phyloP scores from a whole-genome alignment of 2,329 filamentous ascomycete genomes.

The Apiospora malaysiana region DNA sequence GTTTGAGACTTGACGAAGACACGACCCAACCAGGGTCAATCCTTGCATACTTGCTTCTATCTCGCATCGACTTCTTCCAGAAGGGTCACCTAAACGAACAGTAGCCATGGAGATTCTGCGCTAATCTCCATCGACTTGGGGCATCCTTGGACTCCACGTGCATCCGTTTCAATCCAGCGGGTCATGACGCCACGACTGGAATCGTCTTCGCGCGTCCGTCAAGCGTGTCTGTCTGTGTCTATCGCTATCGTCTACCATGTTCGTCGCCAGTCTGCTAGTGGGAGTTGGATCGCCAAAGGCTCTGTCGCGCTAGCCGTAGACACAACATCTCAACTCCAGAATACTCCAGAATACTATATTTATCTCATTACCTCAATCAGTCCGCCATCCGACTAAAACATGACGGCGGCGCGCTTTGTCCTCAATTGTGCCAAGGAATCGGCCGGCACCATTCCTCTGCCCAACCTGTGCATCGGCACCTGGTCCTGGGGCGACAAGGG shows the following conservation, averaged over 20 bases:
- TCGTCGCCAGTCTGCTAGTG: not conserved
- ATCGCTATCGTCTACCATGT: too few relatives aligned
- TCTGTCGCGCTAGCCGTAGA: not conserved
- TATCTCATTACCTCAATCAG: too few relatives aligned
- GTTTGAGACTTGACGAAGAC: not conserved
- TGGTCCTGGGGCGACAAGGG: slow-evolving; percentile 29
- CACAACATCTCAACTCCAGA: not conserved
- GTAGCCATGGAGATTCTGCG: not conserved
- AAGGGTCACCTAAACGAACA: not conserved
- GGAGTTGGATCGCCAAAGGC: not conserved
- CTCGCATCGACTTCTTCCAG: not conserved
- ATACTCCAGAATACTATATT: too few relatives aligned
- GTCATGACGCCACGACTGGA: slow-evolving; percentile 13
- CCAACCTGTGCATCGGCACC: slow-evolving; percentile 29
- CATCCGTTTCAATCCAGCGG: not conserved
- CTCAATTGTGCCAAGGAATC: slow-evolving; percentile 29
- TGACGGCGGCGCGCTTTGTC: slow-evolving; percentile 26
- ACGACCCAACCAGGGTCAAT: not conserved
- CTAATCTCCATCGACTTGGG: not conserved
- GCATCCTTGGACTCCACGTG: not conserved
- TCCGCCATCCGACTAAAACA: not conserved
- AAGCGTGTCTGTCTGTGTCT: too few relatives aligned
- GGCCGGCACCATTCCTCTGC: slow-evolving; percentile 27
- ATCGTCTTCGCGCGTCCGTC: too few relatives aligned
- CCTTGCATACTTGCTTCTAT: not conserved